Base-by-base conservation (phyloP, 1,284 basidiomycete genomes). In the Sporisorium graminicola region DNA sequence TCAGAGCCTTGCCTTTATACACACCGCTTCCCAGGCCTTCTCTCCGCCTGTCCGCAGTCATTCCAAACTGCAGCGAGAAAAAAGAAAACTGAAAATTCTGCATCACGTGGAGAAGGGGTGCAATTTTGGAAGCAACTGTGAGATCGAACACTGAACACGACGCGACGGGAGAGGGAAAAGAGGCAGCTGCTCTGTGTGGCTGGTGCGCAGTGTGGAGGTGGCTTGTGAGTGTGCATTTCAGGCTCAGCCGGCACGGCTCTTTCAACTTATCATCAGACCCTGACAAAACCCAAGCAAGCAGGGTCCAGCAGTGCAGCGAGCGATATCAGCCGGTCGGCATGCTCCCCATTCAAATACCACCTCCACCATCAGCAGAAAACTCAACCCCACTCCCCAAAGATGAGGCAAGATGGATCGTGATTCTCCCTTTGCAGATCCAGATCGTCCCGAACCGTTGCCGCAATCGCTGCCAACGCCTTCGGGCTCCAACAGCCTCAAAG, bases 401-500 rank as follows among this genome's bases (percentile, higher is more conserved):
- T 59, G 63, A 26, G 16, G 18, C 66, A 74, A 55, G 55, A 75
- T 75, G 73, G 73, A 75, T 49, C 47, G 58, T 46, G 47, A 66
- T 26, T 75, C 73, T 20, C 73, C 73, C 47, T 75, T 75, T 57
- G 73, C 73, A 47, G 73, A 75, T 61, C 73, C 73, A 37, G 67
- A 70, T 52, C 59, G 57, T 35, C 64, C 59, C 31, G 66, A 73
- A 46, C 58, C 58, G n/a, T 58, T 59, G 26, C 64, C 22, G n/a
- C 40, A 54, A 29, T 5, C 51, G 22, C 51, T 53, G 12, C 33
- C 51, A 6, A 3, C 58, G 13, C 33, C 65, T 42, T 40, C 55
- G 27, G 60, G 50, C 56, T 40, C 55, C 22, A 63, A 46, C 56
- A 72, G 63, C 50, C 62, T 72, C 58, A 75, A 64, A n/a, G 49